Percentiles rank a stretch among this genome's conserved stretches.
Conservation (phyloP, 148 eudicot genomes). For the Fallopia convolvulus region DNA sequence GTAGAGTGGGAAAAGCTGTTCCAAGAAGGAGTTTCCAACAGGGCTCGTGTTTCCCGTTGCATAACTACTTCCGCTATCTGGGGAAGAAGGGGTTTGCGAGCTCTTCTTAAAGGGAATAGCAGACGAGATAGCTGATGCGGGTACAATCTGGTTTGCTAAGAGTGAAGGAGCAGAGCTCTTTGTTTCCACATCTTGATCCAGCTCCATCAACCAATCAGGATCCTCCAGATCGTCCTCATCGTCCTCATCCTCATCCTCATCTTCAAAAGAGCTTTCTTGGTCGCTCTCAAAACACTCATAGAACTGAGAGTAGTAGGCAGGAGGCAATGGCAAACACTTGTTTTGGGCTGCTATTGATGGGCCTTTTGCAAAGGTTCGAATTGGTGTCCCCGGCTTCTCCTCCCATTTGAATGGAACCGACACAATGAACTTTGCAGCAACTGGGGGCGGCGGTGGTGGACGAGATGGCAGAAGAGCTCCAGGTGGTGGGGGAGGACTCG, state of each 20-base stretch:
- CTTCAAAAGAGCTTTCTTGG: constrained; percentile 17
- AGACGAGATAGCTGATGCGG: constrained; percentile 18
- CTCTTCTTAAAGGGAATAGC: constrained; percentile 29
- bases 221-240: constrained; percentile 22
- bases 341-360: constrained; percentile 15
- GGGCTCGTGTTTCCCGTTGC: constrained; percentile 47
- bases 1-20: constrained; percentile 62
- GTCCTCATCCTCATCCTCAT: constrained; percentile 14
- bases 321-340: constrained; percentile 25
- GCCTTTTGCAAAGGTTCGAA: constrained; percentile 30
- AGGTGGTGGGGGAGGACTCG: background rate
- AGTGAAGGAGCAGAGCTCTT: constrained; percentile 36
- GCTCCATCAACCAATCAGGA: constrained; percentile 30
- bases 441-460: constrained; percentile 19
- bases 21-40: constrained; percentile 60
- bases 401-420: constrained; percentile 81
- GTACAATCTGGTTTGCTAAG: constrained; percentile 27
- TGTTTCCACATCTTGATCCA: constrained; percentile 20
- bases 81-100: constrained; percentile 30
- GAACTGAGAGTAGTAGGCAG: constrained; percentile 21
- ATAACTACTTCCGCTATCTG: constrained; percentile 35
- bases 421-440: constrained; percentile 47
- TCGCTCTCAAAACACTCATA: constrained; percentile 15
- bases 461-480: background rate
- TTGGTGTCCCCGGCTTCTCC: constrained; percentile 88